A percentile compares a stretch with the other conserved stretches of the same genome.
Evolutionary conservation across 768 basidiomycete genomes (phyloP).

Genomic region (Leccinum rimulosum): DNA sequence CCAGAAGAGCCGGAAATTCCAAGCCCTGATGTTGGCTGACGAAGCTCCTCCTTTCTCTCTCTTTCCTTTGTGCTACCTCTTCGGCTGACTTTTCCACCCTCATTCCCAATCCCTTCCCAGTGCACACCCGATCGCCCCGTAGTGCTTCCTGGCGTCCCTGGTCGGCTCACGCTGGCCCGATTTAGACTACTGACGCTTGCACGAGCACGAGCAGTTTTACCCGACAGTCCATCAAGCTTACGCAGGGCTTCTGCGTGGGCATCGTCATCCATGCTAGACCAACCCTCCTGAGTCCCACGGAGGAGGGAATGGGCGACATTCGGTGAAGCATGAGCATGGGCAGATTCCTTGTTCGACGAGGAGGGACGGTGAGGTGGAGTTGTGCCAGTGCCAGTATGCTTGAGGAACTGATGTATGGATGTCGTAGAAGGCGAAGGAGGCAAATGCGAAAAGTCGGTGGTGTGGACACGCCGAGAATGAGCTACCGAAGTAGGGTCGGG

Average conservation of each 20-base stretch:
- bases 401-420: conserved; percentile 80
- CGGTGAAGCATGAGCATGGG: conserved; percentile 44
- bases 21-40: conserved; percentile 27
- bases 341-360: conserved; percentile 40
- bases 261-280: conserved; percentile 85
- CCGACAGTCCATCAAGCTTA: conserved; percentile 86
- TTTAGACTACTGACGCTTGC: conserved; percentile 75
- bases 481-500: conserved; percentile 43
- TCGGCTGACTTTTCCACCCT: conserved; percentile 35
- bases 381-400: conserved; percentile 46
- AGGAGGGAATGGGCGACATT: conserved; percentile 83
- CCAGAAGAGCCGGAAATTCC: conserved; percentile 37
- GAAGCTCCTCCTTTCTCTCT: conserved; percentile 42
- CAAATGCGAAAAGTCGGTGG: conserved; percentile 83
- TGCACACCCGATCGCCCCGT: conserved; percentile 46
- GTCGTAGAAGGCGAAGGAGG: conserved; percentile 91
- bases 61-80: conserved; percentile 41
- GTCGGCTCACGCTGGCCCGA: conserved; percentile 64
- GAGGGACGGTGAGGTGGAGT: conserved; percentile 33
- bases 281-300: conserved; percentile 86
- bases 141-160: conserved; percentile 70
- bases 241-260: conserved; percentile 88
- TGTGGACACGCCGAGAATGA: conserved; percentile 57
- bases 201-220: conserved; percentile 71
- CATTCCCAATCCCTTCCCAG: conserved; percentile 68